phyloP scores from a whole-genome alignment of 2,329 filamentous ascomycete genomes.

The Trichophyton benhamiae region DNA sequence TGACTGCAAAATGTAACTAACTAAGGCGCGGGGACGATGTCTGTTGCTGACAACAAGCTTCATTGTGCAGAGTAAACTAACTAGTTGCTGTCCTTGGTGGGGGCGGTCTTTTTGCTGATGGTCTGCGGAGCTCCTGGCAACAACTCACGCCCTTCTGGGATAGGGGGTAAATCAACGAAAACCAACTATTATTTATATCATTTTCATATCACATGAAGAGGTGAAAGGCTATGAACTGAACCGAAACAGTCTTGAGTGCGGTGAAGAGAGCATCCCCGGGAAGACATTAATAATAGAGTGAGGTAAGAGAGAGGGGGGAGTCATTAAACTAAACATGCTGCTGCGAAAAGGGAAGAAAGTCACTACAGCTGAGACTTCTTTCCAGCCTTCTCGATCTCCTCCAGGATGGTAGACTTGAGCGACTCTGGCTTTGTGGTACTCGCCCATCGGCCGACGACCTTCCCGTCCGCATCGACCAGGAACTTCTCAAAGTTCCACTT shows the following conservation, averaged over 20 bases:
- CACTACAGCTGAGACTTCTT: conserved; percentile 18
- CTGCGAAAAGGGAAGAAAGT: not conserved
- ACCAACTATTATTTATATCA: not conserved
- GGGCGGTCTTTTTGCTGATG: not conserved
- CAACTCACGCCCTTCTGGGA: not conserved
- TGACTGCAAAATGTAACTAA: no score
- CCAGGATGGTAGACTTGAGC: conserved; percentile 62
- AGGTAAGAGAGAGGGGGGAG: not conserved
- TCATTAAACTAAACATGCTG: not conserved
- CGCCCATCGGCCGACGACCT: conserved; percentile 76
- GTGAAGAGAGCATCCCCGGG: not conserved
- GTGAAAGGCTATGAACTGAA: not conserved
- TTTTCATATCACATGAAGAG: not conserved
- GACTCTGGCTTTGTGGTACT: conserved; percentile 75
- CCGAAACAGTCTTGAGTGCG: not conserved
- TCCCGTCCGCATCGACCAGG: conserved; percentile 70
- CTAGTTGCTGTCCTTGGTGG: not conserved
- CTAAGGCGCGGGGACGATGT: no score
- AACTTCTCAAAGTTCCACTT: conserved; percentile 99
- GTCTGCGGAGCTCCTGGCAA: no score
- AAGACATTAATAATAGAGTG: not conserved
- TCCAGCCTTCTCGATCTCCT: conserved; percentile 53
- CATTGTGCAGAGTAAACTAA: not conserved
- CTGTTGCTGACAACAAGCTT: no score
- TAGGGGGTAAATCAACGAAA: not conserved